Evolutionary conservation across 1,284 basidiomycete species (phyloP).

Genomic region (Cryptococcus sp.): DNA sequence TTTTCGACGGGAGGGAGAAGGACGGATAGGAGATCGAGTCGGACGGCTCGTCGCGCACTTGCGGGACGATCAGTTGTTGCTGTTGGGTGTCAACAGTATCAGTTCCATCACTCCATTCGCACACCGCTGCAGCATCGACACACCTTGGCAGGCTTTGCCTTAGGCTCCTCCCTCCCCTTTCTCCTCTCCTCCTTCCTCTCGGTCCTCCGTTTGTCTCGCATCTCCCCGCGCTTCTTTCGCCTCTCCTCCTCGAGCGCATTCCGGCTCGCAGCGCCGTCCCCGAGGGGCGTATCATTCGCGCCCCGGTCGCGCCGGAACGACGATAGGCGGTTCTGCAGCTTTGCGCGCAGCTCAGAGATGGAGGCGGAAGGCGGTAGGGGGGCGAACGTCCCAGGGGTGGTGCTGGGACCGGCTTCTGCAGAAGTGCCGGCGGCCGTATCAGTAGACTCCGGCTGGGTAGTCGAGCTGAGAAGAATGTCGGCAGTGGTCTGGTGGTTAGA

Average conservation of each 20-base stretch:
- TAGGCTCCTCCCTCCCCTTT: conserved; percentile 53
- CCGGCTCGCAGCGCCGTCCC: conserved; percentile 49
- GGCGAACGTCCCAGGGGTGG: conserved; percentile 31
- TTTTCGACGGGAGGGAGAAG: conserved; percentile 52
- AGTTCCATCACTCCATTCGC: not conserved
- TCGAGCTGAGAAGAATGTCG: conserved; percentile 56
- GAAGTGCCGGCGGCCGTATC: not conserved
- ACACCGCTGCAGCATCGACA: conserved; percentile 7
- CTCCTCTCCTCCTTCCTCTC: conserved; percentile 77
- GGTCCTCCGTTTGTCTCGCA: conserved; percentile 76
- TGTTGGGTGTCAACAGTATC: conserved; percentile 35
- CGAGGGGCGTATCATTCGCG: conserved; percentile 39
- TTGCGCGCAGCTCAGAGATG: conserved; percentile 69
- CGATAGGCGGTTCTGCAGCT: conserved; percentile 72
- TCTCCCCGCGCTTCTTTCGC: conserved; percentile 66
- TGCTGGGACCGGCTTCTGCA: conserved; percentile 9
- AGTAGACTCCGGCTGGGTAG: conserved; percentile 44
- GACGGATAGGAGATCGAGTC: conserved; percentile 65
- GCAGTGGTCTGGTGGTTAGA: conserved; percentile 77
- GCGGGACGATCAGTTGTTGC: conserved; percentile 68
- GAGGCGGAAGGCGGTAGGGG: conserved; percentile 65
- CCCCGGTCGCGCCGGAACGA: conserved; percentile 57
- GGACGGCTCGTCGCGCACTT: conserved; percentile 37
- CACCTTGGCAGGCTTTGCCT: conserved; percentile 40
- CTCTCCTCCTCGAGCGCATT: conserved; percentile 79